Conservation (phyloP, 257 asterid species). For the Paraleonurus japonicus region DNA sequence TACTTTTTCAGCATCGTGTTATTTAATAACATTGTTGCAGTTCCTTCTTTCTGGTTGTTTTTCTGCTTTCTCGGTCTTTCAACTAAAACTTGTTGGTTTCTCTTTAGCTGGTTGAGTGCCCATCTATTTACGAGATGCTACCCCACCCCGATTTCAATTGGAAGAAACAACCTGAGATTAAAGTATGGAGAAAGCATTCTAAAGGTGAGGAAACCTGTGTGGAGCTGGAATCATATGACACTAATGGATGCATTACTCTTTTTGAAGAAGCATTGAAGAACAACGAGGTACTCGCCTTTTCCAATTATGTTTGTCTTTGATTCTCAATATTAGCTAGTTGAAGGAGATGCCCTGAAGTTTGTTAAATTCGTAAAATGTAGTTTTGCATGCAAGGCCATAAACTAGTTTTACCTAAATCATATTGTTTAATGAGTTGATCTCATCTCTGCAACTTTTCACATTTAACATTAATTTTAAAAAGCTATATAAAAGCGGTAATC, state of each 20-base stretch:
- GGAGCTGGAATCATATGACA: slow-evolving; percentile 49
- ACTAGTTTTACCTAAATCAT: neutral
- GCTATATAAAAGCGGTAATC: neutral
- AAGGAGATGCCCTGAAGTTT: neutral
- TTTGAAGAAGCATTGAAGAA: slow-evolving; percentile 65
- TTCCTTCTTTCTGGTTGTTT: slow-evolving; percentile 7
- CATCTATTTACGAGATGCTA: slow-evolving; percentile 80
- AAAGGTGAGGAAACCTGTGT: slow-evolving; percentile 49
- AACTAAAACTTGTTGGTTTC: slow-evolving; percentile 4
- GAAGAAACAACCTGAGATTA: slow-evolving; percentile 71
- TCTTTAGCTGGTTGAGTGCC: slow-evolving; percentile 68
- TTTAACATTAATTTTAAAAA: neutral
- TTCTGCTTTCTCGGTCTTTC: neutral
- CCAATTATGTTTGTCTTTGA: neutral
- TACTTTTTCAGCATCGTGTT: neutral
- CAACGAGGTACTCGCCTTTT: slow-evolving; percentile 57
- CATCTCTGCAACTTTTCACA: neutral
- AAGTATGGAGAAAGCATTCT: slow-evolving; percentile 63
- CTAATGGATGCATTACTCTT: slow-evolving; percentile 43
- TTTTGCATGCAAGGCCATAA: neutral
- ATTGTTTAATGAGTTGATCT: neutral
- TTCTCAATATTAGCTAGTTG: neutral
- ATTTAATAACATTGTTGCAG: neutral
- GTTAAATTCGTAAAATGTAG: neutral
- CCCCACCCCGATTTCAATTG: slow-evolving; percentile 67